A percentile compares a stretch with the other conserved stretches of the same genome.
Evolutionary conservation across 495 filamentous ascomycete genomes (phyloP).

Genomic region (Tuber brumale): DNA sequence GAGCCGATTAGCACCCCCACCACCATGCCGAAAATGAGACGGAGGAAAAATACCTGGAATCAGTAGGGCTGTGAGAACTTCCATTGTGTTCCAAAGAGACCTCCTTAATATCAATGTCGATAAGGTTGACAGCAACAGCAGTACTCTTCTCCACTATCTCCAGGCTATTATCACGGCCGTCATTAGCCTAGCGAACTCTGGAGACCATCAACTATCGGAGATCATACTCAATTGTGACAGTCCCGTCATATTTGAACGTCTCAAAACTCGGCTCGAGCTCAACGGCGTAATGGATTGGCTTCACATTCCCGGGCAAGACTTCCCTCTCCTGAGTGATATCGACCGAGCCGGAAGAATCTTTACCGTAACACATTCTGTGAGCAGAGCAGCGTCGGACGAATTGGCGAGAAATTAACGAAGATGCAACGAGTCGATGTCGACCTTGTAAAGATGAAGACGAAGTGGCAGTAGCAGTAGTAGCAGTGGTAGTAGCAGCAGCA

Average conservation of each 20-base stretch:
- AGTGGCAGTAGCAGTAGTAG: slow-evolving; percentile 1
- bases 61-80: slow-evolving; percentile 32
- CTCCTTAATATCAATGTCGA: slow-evolving; percentile 76
- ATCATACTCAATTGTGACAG: slow-evolving; percentile 56
- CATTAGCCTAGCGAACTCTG: neutral
- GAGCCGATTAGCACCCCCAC: neutral
- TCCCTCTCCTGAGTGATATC: slow-evolving; percentile 48
- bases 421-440: neutral
- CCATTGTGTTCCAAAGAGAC: slow-evolving; percentile 58
- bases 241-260: slow-evolving; percentile 64
- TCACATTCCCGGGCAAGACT: slow-evolving; percentile 58
- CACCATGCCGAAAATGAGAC: neutral
- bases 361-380: slow-evolving; percentile 37
- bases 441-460: slow-evolving; percentile 12
- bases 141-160: slow-evolving; percentile 78
- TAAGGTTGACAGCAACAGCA: slow-evolving; percentile 78
- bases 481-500: slow-evolving; percentile 7
- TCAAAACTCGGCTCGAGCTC: slow-evolving; percentile 67
- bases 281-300: slow-evolving; percentile 63
- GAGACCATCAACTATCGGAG: neutral
- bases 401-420: slow-evolving; percentile 22
- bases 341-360: slow-evolving; percentile 33
- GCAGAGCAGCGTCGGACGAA: slow-evolving; percentile 40
- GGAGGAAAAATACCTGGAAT: slow-evolving; percentile 43
- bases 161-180: slow-evolving; percentile 46